Conservation (phyloP, 129 eudicot species). For the Deinandra increscens region DNA sequence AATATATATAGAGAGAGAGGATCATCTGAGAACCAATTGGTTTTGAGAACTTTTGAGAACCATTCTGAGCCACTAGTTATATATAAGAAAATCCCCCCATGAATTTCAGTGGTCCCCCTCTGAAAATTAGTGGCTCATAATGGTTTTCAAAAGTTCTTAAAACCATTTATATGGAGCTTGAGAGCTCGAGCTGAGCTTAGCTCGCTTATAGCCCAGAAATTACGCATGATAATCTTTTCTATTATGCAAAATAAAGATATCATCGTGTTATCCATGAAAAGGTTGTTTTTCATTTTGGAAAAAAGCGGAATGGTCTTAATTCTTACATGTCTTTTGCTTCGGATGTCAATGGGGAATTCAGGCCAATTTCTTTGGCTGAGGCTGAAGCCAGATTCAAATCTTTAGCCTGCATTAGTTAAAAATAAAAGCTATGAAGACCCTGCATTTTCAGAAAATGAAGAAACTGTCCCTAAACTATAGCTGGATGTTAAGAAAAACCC, state of each 20-base stretch:
- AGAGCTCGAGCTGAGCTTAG: too few relatives aligned
- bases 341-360: conserved; percentile 58
- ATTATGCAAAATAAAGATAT: background rate
- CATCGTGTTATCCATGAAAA: background rate
- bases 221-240: background rate
- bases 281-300: background rate
- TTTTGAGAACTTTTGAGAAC: too few relatives aligned
- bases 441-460: background rate
- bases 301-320: background rate
- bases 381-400: conserved; percentile 77
- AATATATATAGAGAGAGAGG: too few relatives aligned
- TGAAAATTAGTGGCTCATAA: too few relatives aligned
- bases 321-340: conserved; percentile 68
- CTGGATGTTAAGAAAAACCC: background rate
- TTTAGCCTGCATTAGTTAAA: conserved; percentile 57
- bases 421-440: background rate
- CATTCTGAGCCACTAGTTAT: too few relatives aligned
- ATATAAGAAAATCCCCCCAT: too few relatives aligned
- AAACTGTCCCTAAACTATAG: background rate
- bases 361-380: conserved; percentile 71
- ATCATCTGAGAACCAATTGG: too few relatives aligned
- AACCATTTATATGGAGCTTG: too few relatives aligned
- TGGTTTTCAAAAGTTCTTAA: too few relatives aligned
- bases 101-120: too few relatives aligned
- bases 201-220: background rate